Percentiles rank a stretch among this genome's conserved stretches.
Conservation (phyloP, 1,284 basidiomycete species). For the Ceratobasidium sp. region DNA sequence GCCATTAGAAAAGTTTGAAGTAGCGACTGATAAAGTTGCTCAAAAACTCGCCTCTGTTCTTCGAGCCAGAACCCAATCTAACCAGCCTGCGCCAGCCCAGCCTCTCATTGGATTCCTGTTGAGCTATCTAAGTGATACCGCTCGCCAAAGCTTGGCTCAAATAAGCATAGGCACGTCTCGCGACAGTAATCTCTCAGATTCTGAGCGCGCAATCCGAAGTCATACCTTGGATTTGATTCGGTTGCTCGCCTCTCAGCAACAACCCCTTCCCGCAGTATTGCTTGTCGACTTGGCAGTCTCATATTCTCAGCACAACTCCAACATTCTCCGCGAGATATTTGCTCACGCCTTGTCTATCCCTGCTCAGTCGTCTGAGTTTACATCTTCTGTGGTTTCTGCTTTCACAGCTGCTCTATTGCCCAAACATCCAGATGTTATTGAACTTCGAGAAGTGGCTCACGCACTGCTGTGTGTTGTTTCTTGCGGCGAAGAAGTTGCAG, state of each 20-base stretch:
- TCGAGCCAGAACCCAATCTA: background rate
- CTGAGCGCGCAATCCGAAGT: constrained; percentile 35
- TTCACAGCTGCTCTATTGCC: constrained; percentile 27
- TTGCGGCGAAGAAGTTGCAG: constrained; percentile 12
- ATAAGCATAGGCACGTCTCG: background rate
- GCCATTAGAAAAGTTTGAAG: constrained; percentile 25
- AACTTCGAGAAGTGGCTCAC: constrained; percentile 42
- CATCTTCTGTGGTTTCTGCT: constrained; percentile 26
- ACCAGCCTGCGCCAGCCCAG: constrained; percentile 10
- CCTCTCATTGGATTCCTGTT: constrained; percentile 31
- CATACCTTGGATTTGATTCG: constrained; percentile 22
- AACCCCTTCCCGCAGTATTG: constrained; percentile 1
- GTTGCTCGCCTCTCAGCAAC: constrained; percentile 27
- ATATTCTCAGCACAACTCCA: constrained; percentile 11
- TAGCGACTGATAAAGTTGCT: constrained; percentile 29
- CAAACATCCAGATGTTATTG: constrained; percentile 37
- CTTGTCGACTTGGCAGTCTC: constrained; percentile 40
- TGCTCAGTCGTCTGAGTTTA: constrained; percentile 25
- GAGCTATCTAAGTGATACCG: constrained; percentile 36
- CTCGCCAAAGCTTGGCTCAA: constrained; percentile 30
- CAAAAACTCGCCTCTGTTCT: constrained; percentile 30
- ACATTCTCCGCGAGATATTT: constrained; percentile 9
- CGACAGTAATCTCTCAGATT: constrained; percentile 18
- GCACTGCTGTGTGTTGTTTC: constrained; percentile 28
- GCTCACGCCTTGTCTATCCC: constrained; percentile 18